Evolutionary conservation across 2,329 filamentous ascomycete species (phyloP).

Genomic region (Mollisiaceae sp.): DNA sequence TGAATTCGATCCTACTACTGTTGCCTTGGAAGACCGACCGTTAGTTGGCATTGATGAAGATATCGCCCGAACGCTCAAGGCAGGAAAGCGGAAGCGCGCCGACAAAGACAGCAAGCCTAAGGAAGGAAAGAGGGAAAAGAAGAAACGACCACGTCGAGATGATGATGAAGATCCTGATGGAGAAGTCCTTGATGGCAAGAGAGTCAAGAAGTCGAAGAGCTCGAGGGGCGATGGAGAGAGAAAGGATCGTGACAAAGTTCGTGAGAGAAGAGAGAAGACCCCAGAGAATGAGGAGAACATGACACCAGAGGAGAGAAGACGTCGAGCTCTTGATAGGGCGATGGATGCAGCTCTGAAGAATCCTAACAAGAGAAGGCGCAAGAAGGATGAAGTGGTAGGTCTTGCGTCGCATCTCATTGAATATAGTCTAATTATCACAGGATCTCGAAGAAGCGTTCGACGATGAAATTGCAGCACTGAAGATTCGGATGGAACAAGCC

Average conservation of each 20-base stretch:
- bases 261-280: conserved; percentile 56
- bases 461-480: conserved; percentile 85
- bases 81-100: conserved; percentile 67
- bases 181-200: conserved; percentile 58
- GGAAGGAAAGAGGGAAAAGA: conserved; percentile 67
- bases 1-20: conserved; percentile 69
- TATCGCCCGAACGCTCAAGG: conserved; percentile 66
- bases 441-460: conserved; percentile 91
- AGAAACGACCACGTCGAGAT: conserved; percentile 65
- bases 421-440: conserved; percentile 49
- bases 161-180: conserved; percentile 52
- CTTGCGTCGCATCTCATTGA: not conserved
- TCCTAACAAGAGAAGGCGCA: conserved; percentile 67
- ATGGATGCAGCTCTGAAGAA: conserved; percentile 91
- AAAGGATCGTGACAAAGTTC: conserved; percentile 39
- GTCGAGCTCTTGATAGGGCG: conserved; percentile 81
- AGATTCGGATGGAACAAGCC: conserved; percentile 87
- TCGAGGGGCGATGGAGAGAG: conserved; percentile 49
- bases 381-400: conserved; percentile 86
- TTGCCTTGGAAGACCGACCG: conserved; percentile 66
- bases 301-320: conserved; percentile 82
- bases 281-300: conserved; percentile 78
- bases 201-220: conserved; percentile 47
- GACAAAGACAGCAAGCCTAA: conserved; percentile 73
- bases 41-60: conserved; percentile 69